Evolutionary conservation across 768 basidiomycete species (phyloP).

Genomic region (Pisolithus microcarpus): DNA sequence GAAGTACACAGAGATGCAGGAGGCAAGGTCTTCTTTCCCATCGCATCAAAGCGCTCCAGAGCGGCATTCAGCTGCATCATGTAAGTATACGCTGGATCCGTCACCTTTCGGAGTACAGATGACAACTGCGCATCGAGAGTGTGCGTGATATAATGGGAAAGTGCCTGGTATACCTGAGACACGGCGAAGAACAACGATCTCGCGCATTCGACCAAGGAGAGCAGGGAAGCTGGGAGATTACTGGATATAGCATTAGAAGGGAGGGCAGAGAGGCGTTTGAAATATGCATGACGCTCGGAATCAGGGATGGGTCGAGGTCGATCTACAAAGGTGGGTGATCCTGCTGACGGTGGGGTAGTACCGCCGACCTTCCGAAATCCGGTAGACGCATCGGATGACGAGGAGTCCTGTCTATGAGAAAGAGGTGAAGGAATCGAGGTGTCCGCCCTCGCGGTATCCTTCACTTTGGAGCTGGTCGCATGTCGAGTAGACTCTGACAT

Average conservation of each 20-base stretch:
- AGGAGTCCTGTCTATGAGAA: constrained; percentile 42
- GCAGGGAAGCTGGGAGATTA: constrained; percentile 62
- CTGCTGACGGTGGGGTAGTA: constrained; percentile 27
- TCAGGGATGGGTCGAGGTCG: constrained; percentile 43
- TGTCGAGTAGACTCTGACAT: constrained; percentile 8
- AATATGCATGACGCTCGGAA: constrained; percentile 85
- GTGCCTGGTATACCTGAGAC: constrained; percentile 82
- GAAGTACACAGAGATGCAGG: constrained; percentile 65
- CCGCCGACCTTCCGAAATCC: constrained; percentile 17
- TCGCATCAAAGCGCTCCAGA: constrained; percentile 85
- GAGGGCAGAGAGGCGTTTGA: constrained; percentile 80
- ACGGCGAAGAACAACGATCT: constrained; percentile 89
- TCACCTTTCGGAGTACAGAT: constrained; percentile 71
- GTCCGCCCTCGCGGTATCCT: constrained; percentile 18
- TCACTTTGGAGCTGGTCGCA: constrained; percentile 7
- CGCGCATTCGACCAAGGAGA: constrained; percentile 75
- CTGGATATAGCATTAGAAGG: constrained; percentile 54
- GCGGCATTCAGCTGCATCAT: constrained; percentile 81
- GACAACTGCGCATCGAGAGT: constrained; percentile 79
- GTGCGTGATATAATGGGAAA: constrained; percentile 82
- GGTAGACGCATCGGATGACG: constrained; percentile 25
- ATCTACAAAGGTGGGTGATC: constrained; percentile 35
- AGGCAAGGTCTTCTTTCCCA: constrained; percentile 62
- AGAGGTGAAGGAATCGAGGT: constrained; percentile 33
- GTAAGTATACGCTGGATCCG: constrained; percentile 76